Evolutionary conservation across 441 rosid genomes (phyloP), one percentile per base, ranked within the genome.

Genomic region (Adansonia rubrostipa): DNA sequence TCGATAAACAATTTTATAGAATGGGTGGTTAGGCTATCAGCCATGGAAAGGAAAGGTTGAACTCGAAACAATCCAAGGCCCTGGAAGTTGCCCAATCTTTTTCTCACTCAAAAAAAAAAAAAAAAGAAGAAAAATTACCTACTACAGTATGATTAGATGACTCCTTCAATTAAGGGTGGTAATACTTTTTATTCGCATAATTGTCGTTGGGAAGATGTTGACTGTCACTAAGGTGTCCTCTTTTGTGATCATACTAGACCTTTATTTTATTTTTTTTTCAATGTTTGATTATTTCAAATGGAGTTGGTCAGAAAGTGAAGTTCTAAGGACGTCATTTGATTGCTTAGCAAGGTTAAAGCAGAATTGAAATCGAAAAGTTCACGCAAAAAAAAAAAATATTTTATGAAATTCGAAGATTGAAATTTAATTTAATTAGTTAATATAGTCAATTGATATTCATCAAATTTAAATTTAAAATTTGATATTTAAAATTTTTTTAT

Each of bases 71-170:
- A 0, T 44, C 51, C n/a, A 7, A 17, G 3, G 6, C 1, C 47
- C 42, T 48, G 56, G 65, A 42, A 10, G 78, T 10, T 75, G 79
- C n/a, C 20, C 71, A 11, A 54, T 69, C 73, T 56, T 17, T 45
- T 17, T 64, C 60, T 63, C 68, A 14, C 15, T 64, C 19, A 60
- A 50, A 58, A 56, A 9, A 3, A 4, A 33, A 33, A 33, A 33
- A 36, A 0, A 28, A 36, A 36, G 4, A 36, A 36, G 5, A 36
- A 36, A 36, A 36, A 36, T 17, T 61, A 63, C 72, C 79, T 11
- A 54, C 71, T 40, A 0, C 73, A 13, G 17, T 17, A 45, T 17
- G 6, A 42, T 7, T 6, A 13, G 13, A 17, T 17, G 71, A 42
- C 51, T 19, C 24, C 14, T 66, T 44, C 54, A 44, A 67, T 45